A percentile compares a stretch with the other conserved stretches of the same genome.
phyloP scores from a whole-genome alignment of 2,329 filamentous ascomycete genomes.

The Drechslerella stenobrocha region DNA sequence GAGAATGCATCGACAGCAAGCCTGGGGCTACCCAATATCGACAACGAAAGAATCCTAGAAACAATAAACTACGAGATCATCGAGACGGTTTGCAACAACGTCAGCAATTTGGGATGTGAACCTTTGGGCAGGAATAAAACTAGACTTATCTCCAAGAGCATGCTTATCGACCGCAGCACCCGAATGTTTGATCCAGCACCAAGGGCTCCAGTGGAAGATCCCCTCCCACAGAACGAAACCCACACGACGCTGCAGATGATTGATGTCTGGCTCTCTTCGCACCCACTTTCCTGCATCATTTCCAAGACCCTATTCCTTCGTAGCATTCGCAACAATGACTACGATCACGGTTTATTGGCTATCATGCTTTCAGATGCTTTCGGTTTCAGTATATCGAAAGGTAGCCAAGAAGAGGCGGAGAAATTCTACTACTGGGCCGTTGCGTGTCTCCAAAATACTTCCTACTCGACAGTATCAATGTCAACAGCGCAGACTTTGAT shows the following conservation, averaged over 20 bases:
- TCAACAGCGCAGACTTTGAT: constrained; percentile 48
- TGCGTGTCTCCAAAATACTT: constrained; percentile 32
- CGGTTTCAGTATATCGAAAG: constrained; percentile 37
- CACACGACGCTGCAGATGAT: constrained; percentile 48
- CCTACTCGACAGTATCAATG: constrained; percentile 39
- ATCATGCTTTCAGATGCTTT: constrained; percentile 50
- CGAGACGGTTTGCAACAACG: constrained; percentile 46
- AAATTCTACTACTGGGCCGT: constrained; percentile 48
- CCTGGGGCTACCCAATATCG: constrained; percentile 42
- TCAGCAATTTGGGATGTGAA: constrained; percentile 45
- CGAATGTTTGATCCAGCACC: constrained; percentile 45
- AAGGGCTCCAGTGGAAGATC: constrained; percentile 38
- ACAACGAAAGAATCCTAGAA: constrained; percentile 44
- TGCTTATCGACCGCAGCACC: constrained; percentile 38
- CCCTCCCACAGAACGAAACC: constrained; percentile 27
- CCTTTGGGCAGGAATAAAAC: constrained; percentile 37
- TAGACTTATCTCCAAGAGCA: constrained; percentile 44
- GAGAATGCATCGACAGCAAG: constrained; percentile 43
- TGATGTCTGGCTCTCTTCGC: constrained; percentile 49
- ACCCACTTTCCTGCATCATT: constrained; percentile 49
- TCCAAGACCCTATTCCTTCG: constrained; percentile 50
- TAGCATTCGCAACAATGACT: constrained; percentile 39
- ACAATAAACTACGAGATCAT: constrained; percentile 49
- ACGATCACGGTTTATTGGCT: constrained; percentile 40
- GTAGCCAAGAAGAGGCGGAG: constrained; percentile 35